Percentiles rank a stretch among this genome's conserved stretches.
phyloP scores from a whole-genome alignment of 345 rosid species.

The Arabis hirsuta region DNA sequence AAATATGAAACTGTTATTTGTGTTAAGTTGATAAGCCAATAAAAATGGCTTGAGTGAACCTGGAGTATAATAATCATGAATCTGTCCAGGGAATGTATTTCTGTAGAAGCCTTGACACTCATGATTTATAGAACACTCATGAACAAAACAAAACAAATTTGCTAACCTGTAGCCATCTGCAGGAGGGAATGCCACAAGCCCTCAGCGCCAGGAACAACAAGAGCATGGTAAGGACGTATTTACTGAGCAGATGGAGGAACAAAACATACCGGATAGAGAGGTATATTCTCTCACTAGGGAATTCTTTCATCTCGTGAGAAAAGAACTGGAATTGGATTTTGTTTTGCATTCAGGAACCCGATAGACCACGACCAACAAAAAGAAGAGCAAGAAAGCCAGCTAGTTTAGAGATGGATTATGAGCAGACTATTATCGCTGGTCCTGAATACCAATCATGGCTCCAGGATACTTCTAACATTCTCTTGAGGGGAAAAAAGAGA shows the following conservation, averaged over 20 bases:
- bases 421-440: slow-evolving; percentile 70
- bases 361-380: slow-evolving; percentile 48
- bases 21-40: slow-evolving; percentile 17
- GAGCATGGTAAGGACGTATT: slow-evolving; percentile 25
- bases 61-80: slow-evolving; percentile 22
- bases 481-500: slow-evolving; percentile 59
- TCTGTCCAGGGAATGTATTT: slow-evolving; percentile 25
- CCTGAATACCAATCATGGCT: slow-evolving; percentile 77
- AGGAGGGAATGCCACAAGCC: slow-evolving; percentile 56
- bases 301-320: slow-evolving; percentile 14
- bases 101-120: slow-evolving; percentile 20
- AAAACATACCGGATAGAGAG: slow-evolving; percentile 50
- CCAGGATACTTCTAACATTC: slow-evolving; percentile 62
- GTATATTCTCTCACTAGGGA: slow-evolving; percentile 44
- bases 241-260: slow-evolving; percentile 39
- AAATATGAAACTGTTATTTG: background rate
- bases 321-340: slow-evolving; percentile 11
- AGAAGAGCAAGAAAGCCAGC: slow-evolving; percentile 56
- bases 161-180: slow-evolving; percentile 40
- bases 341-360: slow-evolving; percentile 54
- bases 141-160: slow-evolving; percentile 20
- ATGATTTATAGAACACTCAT: slow-evolving; percentile 5
- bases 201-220: slow-evolving; percentile 34
- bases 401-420: slow-evolving; percentile 60
- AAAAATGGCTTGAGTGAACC: slow-evolving; percentile 20